Evolutionary conservation across 169 alveolate genomes (phyloP), one percentile per base, ranked within the genome.

Genomic region (Plasmodium sp.): DNA sequence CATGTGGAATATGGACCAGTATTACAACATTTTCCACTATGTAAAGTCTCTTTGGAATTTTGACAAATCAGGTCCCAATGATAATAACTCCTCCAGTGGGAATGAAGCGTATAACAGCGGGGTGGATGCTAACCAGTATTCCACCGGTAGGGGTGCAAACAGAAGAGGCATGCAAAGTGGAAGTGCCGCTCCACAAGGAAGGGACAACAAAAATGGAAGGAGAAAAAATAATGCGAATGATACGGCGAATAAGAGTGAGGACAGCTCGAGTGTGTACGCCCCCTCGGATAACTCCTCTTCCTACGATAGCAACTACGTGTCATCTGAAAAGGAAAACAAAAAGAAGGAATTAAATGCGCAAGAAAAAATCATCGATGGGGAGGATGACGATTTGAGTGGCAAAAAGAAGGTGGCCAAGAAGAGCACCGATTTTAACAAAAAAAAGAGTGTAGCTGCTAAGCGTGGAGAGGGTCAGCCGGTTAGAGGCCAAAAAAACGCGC

Each of bases 21-120:
- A 92, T 62, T 92, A 92, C 34, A 92, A 92, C 41, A 92, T 92
- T 18, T 92, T 92, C 83, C 73, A 82, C 56, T 92, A 92, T 83
- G 95, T 92, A 12, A 92, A 92, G 31, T 92, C 95, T 1, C 56
- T 92, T 22, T 92, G 95, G 95, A 82, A 92, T 81, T 45, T 92
- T 79, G 95, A 92, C 16, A 81, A 92, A 83, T 72, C 88, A 12
- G 92, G 77, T 22, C 77, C 77, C n/a, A 67, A 82, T 27, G 81
- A 81, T 48, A 81, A 81, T 33, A 83, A 92, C 27, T 90, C 83
- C 16, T 45, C 80, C 14, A 71, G 84, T 82, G 48, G 45, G 9
- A 82, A 83, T 73, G 85, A 77, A 31, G 41, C 75, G 7, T n/a
- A 72, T 41, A 81, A 58, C 39, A 81, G 45, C 45, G 22, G 73